Evolutionary conservation across 208 protist genomes (phyloP).

Genomic region (Trichomonas gallinae): DNA sequence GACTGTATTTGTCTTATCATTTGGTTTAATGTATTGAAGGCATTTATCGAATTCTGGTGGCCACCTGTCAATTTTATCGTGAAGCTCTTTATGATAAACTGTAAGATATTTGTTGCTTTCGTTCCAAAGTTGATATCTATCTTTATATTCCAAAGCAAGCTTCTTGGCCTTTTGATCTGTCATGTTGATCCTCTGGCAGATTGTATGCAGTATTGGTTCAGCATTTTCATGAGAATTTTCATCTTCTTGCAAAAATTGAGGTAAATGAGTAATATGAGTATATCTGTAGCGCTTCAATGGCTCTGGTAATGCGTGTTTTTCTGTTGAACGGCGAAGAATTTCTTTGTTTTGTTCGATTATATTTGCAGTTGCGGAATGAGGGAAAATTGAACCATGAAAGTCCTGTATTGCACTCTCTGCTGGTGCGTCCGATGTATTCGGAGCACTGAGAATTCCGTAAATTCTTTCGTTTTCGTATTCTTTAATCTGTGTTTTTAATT

Average conservation of each 20-base stretch:
- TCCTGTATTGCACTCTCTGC: background rate
- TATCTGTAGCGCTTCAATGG: background rate
- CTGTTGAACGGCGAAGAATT: background rate
- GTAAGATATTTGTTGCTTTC: background rate
- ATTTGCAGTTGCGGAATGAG: background rate
- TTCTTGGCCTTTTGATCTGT: background rate
- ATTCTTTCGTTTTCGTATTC: background rate
- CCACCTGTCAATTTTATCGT: background rate
- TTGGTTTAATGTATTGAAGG: background rate
- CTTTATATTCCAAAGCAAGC: background rate
- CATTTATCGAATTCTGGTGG: background rate
- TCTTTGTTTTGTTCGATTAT: background rate
- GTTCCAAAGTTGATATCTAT: background rate
- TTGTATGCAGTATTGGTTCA: background rate
- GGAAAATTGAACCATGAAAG: background rate
- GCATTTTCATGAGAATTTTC: background rate
- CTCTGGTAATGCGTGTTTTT: background rate
- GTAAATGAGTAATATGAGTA: background rate
- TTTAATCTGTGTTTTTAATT: background rate
- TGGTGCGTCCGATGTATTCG: background rate
- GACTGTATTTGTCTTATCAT: background rate
- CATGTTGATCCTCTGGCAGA: background rate
- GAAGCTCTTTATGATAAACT: background rate
- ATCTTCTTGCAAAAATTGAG: background rate
- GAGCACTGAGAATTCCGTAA: background rate